Percentiles rank a stretch among this genome's conserved stretches.
phyloP scores from a whole-genome alignment of 805 yeast species.

The Cyberlindnera subsufficiens region DNA sequence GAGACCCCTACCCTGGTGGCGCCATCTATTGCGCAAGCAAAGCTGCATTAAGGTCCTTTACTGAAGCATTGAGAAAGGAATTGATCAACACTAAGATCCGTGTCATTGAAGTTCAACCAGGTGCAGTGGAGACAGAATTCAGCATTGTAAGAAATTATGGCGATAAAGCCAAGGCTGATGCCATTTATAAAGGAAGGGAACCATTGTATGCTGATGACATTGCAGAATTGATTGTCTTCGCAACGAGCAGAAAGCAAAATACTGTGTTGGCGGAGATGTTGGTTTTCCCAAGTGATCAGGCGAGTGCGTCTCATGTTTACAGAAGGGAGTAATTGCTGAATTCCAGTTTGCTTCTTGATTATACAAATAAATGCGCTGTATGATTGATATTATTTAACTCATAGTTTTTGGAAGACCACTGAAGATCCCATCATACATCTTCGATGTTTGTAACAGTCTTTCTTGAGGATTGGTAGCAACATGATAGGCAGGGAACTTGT shows the following conservation, averaged over 20 bases:
- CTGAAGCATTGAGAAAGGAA: constrained; percentile 71
- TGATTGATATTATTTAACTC: too few relatives aligned
- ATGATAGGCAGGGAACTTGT: too few relatives aligned
- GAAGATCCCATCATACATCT: too few relatives aligned
- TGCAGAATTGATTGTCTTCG: constrained; percentile 55
- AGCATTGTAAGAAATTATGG: constrained; percentile 56
- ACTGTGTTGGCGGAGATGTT: constrained; percentile 69
- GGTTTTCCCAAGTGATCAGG: constrained; percentile 84
- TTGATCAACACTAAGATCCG: constrained; percentile 62
- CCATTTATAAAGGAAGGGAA: constrained; percentile 47
- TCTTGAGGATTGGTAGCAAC: too few relatives aligned
- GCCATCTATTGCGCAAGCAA: constrained; percentile 74
- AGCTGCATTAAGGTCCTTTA: constrained; percentile 65
- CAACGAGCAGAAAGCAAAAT: constrained; percentile 49
- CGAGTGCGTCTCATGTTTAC: constrained; percentile 63
- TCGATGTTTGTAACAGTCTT: too few relatives aligned
- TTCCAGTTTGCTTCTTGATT: too few relatives aligned
- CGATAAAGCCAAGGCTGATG: constrained; percentile 45
- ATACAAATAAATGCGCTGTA: too few relatives aligned
- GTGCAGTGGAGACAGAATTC: constrained; percentile 66
- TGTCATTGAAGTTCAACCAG: constrained; percentile 64
- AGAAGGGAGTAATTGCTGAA: constrained; percentile 8
- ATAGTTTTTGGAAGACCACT: too few relatives aligned
- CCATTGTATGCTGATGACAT: constrained; percentile 55
- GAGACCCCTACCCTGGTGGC: constrained; percentile 77